Evolutionary conservation across 441 rosid species (phyloP).

Genomic region (Pelargonium australe): DNA sequence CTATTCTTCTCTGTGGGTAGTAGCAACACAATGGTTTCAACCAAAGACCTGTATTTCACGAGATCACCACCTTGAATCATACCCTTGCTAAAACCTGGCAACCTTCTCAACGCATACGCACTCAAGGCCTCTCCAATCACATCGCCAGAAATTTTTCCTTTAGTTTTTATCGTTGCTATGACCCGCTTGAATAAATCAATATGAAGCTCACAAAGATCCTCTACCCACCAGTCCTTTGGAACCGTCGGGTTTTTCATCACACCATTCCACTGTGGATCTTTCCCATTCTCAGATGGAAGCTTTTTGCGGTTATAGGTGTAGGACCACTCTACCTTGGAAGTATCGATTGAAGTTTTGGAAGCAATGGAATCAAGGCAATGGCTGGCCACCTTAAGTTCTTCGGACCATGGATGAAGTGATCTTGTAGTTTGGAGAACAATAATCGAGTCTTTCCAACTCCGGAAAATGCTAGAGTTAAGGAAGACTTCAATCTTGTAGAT

Average conservation of each 20-base stretch:
- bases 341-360: constrained; percentile 69
- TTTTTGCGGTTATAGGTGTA: constrained; percentile 77
- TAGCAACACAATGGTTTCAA: constrained; percentile 61
- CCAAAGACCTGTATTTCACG: constrained; percentile 47
- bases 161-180: constrained; percentile 53
- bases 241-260: constrained; percentile 23
- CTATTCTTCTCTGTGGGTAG: constrained; percentile 57
- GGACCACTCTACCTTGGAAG: constrained; percentile 73
- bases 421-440: constrained; percentile 81
- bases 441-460: constrained; percentile 95
- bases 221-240: constrained; percentile 98
- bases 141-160: constrained; percentile 67
- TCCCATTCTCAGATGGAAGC: constrained; percentile 33
- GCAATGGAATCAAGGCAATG: constrained; percentile 85
- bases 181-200: constrained; percentile 67
- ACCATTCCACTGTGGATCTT: constrained; percentile 38
- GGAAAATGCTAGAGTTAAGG: constrained; percentile 73
- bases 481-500: constrained; percentile 81
- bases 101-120: constrained; percentile 69
- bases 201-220: constrained; percentile 83
- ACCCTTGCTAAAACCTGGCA: constrained; percentile 58
- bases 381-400: constrained; percentile 73
- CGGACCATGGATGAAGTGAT: constrained; percentile 78
- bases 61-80: constrained; percentile 41
- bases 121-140: constrained; percentile 75